Percentiles rank a stretch among this genome's conserved stretches.
phyloP scores from a whole-genome alignment of 2,329 filamentous ascomycete genomes.

The Annulohypoxylon truncatum region DNA sequence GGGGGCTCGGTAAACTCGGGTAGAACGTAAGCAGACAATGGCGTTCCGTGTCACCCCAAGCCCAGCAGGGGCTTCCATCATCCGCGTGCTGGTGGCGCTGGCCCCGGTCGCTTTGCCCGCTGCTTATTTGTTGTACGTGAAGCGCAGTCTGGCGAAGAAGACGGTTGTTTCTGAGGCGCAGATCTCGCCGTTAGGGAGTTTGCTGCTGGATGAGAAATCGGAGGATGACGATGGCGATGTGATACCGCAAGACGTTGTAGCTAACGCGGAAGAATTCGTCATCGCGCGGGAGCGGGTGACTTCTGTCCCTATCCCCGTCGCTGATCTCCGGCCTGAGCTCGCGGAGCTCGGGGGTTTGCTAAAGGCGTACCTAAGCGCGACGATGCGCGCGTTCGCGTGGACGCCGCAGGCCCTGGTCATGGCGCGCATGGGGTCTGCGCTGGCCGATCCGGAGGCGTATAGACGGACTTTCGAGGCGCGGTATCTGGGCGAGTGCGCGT shows the following conservation, averaged over 20 bases:
- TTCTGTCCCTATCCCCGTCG: conserved; percentile 30
- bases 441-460: conserved; percentile 34
- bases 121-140: conserved; percentile 29
- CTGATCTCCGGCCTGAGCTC: conserved; percentile 9
- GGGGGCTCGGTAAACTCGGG: neutral
- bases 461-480: conserved; percentile 2
- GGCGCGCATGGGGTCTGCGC: conserved; percentile 32
- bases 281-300: conserved; percentile 40
- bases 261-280: conserved; percentile 20
- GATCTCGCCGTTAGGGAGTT: conserved; percentile 27
- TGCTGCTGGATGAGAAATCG: neutral
- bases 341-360: conserved; percentile 17
- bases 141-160: conserved; percentile 23
- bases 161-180: conserved; percentile 21
- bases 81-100: conserved; percentile 28
- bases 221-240: too few relatives aligned
- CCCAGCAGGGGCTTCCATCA: neutral
- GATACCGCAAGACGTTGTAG: conserved; percentile 27
- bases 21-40: neutral
- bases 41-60: neutral
- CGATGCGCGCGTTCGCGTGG: conserved; percentile 42
- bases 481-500: conserved; percentile 27
- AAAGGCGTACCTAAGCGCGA: conserved; percentile 38
- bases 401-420: conserved; percentile 44
- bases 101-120: conserved; percentile 36